Evolutionary conservation across 768 basidiomycete genomes (phyloP), one percentile per base, ranked within the genome.

Genomic region (Fomitopsis serialis): DNA sequence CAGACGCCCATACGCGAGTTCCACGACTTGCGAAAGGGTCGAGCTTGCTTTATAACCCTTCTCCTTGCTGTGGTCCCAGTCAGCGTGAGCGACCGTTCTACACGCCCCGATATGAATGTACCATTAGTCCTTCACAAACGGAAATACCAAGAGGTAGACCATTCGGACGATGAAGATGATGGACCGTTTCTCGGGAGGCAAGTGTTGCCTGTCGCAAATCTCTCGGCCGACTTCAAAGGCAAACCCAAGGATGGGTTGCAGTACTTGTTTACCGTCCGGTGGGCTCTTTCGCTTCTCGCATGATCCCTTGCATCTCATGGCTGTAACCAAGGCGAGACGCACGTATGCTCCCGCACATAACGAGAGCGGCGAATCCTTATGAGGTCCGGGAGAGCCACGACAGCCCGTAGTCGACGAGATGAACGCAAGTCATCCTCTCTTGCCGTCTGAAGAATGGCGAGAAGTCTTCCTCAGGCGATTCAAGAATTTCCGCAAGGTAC

Each of bases 271-370:
- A 81, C 81, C 48, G 90, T 92, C 42, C 79, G 90, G 90, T 89
- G 64, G 48, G 72, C 59, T 47, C 46, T 43, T 24, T 21, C 55
- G 12, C 29, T 42, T n/a, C n/a, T n/a, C n/a, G n/a, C n/a, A n/a
- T n/a, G n/a, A n/a, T n/a, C n/a, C n/a, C n/a, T n/a, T n/a, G n/a
- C n/a, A n/a, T n/a, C n/a, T n/a, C n/a, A n/a, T n/a, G n/a, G n/a
- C n/a, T n/a, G n/a, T n/a, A n/a, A n/a, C n/a, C n/a, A n/a, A 92
- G 90, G 59, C 85, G 90, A 51, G 86, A 90, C 63, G 84, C 86
- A 50, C 79, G 79, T 29, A 62, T 69, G 48, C 73, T 89, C 17
- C 90, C 90, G 7, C 78, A 76, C 51, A 65, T 84, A 50, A 84
- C 82, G 29, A 77, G 85, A 61, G 90, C 73, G 11, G 62, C 64